Percentiles rank a stretch among this genome's conserved stretches.
phyloP scores from a whole-genome alignment of 2,329 filamentous ascomycete genomes.

The Arachnomyces sp. region DNA sequence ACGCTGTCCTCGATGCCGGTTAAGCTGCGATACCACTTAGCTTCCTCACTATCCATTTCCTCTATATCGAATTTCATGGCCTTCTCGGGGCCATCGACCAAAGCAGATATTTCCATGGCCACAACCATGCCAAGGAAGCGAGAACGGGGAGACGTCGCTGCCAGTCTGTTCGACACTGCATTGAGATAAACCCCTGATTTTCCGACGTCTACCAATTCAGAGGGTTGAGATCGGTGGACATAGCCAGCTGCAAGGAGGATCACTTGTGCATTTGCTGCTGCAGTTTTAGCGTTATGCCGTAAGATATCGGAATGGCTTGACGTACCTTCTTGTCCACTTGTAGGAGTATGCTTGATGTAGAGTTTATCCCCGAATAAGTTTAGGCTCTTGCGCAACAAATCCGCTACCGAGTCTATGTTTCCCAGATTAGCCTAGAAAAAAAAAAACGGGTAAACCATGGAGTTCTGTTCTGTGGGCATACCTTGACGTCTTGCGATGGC shows the following conservation, averaged over 20 bases:
- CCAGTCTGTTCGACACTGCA: slow-evolving; percentile 76
- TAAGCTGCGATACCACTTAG: slow-evolving; percentile 65
- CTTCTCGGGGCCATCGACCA: slow-evolving; percentile 61
- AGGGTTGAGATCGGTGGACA: slow-evolving; percentile 57
- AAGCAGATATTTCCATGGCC: slow-evolving; percentile 61
- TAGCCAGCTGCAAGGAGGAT: slow-evolving; percentile 72
- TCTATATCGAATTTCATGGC: slow-evolving; percentile 78
- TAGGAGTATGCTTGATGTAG: slow-evolving; percentile 76
- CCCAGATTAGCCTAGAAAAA: slow-evolving; percentile 3
- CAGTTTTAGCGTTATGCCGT: slow-evolving; percentile 6
- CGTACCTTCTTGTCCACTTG: slow-evolving; percentile 79
- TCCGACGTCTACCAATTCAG: slow-evolving; percentile 61
- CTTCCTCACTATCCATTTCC: slow-evolving; percentile 66
- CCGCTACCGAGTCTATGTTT: slow-evolving; percentile 29
- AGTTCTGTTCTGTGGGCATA: slow-evolving; percentile 16
- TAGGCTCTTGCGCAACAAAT: slow-evolving; percentile 60
- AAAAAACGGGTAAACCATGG: no score
- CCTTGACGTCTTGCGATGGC: slow-evolving; percentile 48
- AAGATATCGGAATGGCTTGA: not conserved
- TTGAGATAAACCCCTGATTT: slow-evolving; percentile 67
- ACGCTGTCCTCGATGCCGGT: slow-evolving; percentile 54
- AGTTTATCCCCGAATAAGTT: slow-evolving; percentile 74
- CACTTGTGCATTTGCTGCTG: slow-evolving; percentile 67
- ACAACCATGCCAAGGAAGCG: slow-evolving; percentile 84
- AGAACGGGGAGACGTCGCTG: slow-evolving; percentile 64